Evolutionary conservation across 2,329 filamentous ascomycete genomes (phyloP), one percentile per base, ranked within the genome.

Genomic region (Ophiostoma tasmaniense): DNA sequence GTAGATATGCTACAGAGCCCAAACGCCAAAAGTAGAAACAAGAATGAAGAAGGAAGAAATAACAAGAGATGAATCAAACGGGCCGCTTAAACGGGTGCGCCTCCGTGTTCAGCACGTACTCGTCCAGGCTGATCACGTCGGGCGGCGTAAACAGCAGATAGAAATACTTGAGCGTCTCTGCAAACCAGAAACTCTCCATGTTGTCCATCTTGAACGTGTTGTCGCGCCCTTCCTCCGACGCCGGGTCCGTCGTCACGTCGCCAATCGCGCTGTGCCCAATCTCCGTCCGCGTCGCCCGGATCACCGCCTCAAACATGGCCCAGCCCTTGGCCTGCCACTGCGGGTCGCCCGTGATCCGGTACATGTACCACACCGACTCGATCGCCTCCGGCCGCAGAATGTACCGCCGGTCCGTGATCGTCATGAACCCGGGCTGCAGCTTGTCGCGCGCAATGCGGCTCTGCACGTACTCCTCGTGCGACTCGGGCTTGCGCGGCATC

Each of bases 91-190:
- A 84, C 0, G 86, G 85, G 74, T 88, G 86, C 28, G 85, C 86
- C 78, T 88, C 86, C 0, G 86, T 88, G 75, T 88, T 88, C 71
- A 90, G 79, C 64, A 90, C 87, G 83, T 85, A 90, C 67, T 89
- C 86, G 76, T 91, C 89, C 69, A 91, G 78, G 74, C 84, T 89
- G 55, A 90, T 79, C n/a, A 89, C 79, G 66, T 83, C 81, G 0
- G 90, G 88, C 69, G 88, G 78, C 28, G 87, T 87, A 76, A 91
- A 97, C 66, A 96, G 82, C 69, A 97, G 78, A 77, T 92, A 97
- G 73, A 95, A 96, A 76, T 96, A 96, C 81, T 96, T 97, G 74
- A 97, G 81, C 55, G 92, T 97, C 82, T 97, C 93, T 3, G 90
- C 90, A 71, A 92, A 82, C 91, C 93, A 97, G 78, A 96, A 96